phyloP scores from a whole-genome alignment of 2,329 filamentous ascomycete species.

The Didymella pinodella region DNA sequence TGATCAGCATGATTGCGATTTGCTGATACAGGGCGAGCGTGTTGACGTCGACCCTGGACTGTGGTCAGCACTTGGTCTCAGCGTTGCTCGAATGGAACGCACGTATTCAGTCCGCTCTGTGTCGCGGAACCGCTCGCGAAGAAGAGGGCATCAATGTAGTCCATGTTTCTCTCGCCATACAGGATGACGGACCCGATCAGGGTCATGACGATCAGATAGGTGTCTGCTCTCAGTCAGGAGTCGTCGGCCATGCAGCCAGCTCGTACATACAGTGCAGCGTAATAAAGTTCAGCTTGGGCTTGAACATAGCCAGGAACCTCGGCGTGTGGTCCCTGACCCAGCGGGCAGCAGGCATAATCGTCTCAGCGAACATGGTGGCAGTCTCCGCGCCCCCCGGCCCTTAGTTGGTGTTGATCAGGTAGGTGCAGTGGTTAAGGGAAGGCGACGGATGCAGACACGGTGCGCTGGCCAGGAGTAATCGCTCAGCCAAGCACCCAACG shows the following conservation, averaged over 20 bases:
- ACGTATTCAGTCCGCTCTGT: conserved; percentile 91
- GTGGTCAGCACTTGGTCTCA: conserved; percentile 24
- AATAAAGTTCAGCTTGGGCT: conserved; percentile 81
- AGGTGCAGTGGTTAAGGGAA: background rate
- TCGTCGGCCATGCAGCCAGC: background rate
- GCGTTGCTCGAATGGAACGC: conserved; percentile 20
- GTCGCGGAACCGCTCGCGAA: conserved; percentile 86
- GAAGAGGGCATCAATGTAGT: conserved; percentile 88
- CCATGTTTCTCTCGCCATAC: conserved; percentile 69
- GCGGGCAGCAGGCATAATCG: conserved; percentile 39
- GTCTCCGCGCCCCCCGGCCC: conserved; percentile 10
- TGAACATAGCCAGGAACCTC: conserved; percentile 28
- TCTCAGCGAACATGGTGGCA: conserved; percentile 40
- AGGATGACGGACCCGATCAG: conserved; percentile 80
- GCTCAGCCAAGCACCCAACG: conserved; percentile 16
- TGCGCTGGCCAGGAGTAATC: conserved; percentile 3
- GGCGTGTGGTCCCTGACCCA: conserved; percentile 44
- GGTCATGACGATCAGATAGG: conserved; percentile 78
- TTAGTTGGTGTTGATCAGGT: background rate
- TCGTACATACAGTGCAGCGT: conserved; percentile 71
- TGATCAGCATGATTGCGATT: conserved; percentile 55
- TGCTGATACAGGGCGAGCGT: conserved; percentile 59
- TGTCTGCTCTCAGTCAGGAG: conserved; percentile 61
- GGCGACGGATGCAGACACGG: background rate
- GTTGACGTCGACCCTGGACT: conserved; percentile 59